Evolutionary conservation across 2,329 filamentous ascomycete species (phyloP), one percentile per base, ranked within the genome.

Genomic region (Teratosphaeria pseudoeucalypti): DNA sequence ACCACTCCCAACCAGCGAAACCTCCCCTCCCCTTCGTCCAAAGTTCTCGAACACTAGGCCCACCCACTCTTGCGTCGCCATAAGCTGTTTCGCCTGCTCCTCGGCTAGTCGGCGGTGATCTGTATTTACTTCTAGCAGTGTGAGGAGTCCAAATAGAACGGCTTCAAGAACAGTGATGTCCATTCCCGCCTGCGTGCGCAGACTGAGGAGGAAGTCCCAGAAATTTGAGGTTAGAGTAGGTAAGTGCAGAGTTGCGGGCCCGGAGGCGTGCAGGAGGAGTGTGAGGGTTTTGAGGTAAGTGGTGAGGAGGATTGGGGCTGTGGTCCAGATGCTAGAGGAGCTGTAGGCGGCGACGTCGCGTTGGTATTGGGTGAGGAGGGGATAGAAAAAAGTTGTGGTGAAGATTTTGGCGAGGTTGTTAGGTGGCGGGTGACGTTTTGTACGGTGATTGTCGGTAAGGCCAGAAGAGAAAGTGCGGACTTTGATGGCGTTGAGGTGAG

Each of bases 1-100:
- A 32, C 29, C 78, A 88, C 71, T 95, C 85, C 60, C 81, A 77
- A 43, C 78, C 75, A 9, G 11, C 2, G 23, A 79, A 77, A 58
- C 72, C 61, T 63, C 55, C 78, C 78, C 61, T 60, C 63, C 55
- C 78, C 78, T 61, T 60, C 64, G 62, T 29, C 70, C 68, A 11
- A 66, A 64, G 39, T 69, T 67, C 57, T 87, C 83, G 73, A 96
- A 95, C 1, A 96, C 82, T 58, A 79, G 79, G 52, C 85, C 81
- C 1, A 89, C 88, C 94, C 94, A 99, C 68, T 90, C 88, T 67
- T 89, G 84, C 61, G 90, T 88, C 79, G 97, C 92, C 57, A 95
- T 80, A 26, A 97, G 77, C 72, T 92, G 85, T 59, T 85, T 83
- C 0, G 88, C 86, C 66, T 90, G 84, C 60, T 86, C 83, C 61